Base-by-base conservation (phyloP, 2,329 filamentous ascomycete genomes). In the Scytalidium sp. region DNA sequence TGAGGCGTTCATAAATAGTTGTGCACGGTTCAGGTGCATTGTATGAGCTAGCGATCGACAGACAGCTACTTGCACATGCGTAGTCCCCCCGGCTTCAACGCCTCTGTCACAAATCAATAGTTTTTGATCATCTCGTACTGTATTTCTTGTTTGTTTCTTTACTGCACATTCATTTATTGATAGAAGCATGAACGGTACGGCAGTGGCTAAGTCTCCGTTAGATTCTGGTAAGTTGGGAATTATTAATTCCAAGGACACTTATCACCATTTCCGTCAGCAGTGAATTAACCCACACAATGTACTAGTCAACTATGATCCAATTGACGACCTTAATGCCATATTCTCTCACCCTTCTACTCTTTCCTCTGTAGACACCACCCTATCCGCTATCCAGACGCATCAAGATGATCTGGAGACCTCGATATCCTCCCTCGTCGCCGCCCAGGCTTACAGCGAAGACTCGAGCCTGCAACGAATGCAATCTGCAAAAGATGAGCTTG, bases 381-480 rank as follows among this genome's bases (percentile, higher is more conserved):
- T 88, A n/a, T 73, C 81, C 47, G 83, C 83, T 43, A 83, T 99
- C 48, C 79, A 81, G 60, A 75, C 72, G 53, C 88, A 92, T 67
- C 87, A 95, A 71, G 75, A 94, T 85, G 88, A 86, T 54, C 82
- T 99, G 61, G 87, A 91, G 60, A 73, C 79, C 62, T 83, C 92
- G 56, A 95, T 99, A 64, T 77, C 81, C 53, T 72, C 75, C 46
- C 83, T 95, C 57, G 80, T 84, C 69, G 82, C 79, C 53, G 74
- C 84, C 41, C 93, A 97, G 73, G 88, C 90, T 41, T 88, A 87
- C 64, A 90, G 88, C 50, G 88, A 95, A 69, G 83, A 88, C 63
- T 90, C 92, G 60, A 95, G 88, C 66, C 86, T 97, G 54, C 84
- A 90, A 71, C 87, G 92, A 59, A 97, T 99, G 75, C 88, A 95